Evolutionary conservation across 345 rosid genomes (phyloP).

Genomic region (Lepidium aucheri): DNA sequence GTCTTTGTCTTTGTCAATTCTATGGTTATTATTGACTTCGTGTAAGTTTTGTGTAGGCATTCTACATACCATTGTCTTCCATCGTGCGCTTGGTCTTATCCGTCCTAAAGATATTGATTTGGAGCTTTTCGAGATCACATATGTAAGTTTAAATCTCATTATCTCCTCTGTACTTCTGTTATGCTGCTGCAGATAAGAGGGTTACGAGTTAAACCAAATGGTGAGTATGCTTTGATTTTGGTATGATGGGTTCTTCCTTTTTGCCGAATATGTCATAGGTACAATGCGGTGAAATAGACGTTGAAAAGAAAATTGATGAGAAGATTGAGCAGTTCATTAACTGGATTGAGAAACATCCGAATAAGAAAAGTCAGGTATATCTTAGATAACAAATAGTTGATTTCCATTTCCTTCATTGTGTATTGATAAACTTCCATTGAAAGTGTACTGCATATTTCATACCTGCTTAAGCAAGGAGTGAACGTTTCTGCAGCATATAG

Average conservation of each 20-base stretch:
- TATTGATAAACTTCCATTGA: background rate
- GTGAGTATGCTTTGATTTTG: slow-evolving; percentile 1
- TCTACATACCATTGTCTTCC: slow-evolving; percentile 81
- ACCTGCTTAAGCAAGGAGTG: background rate
- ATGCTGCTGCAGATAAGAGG: background rate
- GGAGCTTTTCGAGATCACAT: slow-evolving; percentile 81
- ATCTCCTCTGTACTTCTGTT: background rate
- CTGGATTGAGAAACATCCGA: slow-evolving; percentile 93
- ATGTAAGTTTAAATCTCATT: slow-evolving; percentile 37
- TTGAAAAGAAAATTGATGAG: slow-evolving; percentile 92
- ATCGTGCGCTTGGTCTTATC: slow-evolving; percentile 86
- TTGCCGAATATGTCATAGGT: slow-evolving; percentile 33
- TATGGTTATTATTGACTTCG: background rate
- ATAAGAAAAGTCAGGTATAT: slow-evolving; percentile 88
- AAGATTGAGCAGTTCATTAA: slow-evolving; percentile 80
- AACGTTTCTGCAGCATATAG: background rate
- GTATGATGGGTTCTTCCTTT: background rate
- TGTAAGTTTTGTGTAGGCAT: slow-evolving; percentile 46
- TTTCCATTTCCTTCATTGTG: background rate
- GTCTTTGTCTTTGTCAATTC: background rate
- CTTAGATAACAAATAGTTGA: background rate
- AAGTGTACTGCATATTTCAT: background rate
- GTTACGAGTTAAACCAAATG: background rate
- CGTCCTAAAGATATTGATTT: slow-evolving; percentile 91
- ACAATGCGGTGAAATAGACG: slow-evolving; percentile 79